Evolutionary conservation across 2,329 filamentous ascomycete species (phyloP).

Genomic region (Neofusicoccum parvum): DNA sequence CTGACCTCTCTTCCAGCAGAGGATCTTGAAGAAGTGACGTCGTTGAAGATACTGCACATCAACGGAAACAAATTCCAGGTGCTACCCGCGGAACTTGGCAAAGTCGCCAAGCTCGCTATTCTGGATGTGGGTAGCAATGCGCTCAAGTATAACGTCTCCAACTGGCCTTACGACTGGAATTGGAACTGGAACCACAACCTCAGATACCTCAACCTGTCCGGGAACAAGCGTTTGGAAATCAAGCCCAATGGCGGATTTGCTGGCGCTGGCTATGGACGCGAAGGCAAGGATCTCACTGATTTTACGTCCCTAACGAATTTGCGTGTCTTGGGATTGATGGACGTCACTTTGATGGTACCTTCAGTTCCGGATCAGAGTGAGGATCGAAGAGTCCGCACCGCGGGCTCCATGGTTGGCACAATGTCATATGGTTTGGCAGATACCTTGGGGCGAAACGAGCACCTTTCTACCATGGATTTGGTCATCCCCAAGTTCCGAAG

Average conservation of each 20-base stretch:
- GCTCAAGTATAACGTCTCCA: constrained; percentile 97
- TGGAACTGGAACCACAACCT: constrained; percentile 98
- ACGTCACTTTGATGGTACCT: constrained; percentile 91
- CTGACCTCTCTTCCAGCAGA: constrained; percentile 89
- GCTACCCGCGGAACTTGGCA: constrained; percentile 89
- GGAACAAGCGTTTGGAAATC: constrained; percentile 95
- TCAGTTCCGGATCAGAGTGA: constrained; percentile 95
- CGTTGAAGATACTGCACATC: constrained; percentile 87
- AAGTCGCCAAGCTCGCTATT: constrained; percentile 87
- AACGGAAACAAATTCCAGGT: constrained; percentile 99
- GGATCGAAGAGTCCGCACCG: constrained; percentile 93
- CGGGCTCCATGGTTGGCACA: constrained; percentile 86
- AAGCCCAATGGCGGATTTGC: constrained; percentile 64
- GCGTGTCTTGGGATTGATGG: constrained; percentile 90
- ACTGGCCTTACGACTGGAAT: constrained; percentile 99
- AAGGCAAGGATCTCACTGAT: constrained; percentile 78
- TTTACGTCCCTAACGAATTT: constrained; percentile 84
- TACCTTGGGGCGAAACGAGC: constrained; percentile 87
- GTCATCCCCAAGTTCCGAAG: constrained; percentile 91
- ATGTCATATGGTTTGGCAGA: constrained; percentile 98
- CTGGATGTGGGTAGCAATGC: constrained; percentile 94
- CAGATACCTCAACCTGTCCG: constrained; percentile 92
- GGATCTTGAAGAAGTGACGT: constrained; percentile 86
- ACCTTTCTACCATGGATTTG: constrained; percentile 92
- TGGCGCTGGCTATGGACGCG: constrained; percentile 51